Base-by-base conservation (phyloP, 768 basidiomycete genomes). In the Mrakia gelida region DNA sequence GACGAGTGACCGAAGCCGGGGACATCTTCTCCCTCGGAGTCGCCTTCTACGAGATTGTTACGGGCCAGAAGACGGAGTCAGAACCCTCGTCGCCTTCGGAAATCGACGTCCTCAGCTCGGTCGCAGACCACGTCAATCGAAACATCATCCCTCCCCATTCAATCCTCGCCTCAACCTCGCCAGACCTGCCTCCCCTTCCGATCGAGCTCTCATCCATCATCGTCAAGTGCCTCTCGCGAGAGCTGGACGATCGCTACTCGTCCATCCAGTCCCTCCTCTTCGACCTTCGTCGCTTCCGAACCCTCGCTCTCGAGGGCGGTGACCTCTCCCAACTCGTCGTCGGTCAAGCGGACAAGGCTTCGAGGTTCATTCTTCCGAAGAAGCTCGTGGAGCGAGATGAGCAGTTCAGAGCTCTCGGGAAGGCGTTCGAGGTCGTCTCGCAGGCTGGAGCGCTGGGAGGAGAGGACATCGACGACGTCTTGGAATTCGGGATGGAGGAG, bases 11-110 rank as follows among this genome's bases (percentile, higher is more conserved):
- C 4, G 62, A 38, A 18, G 75, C 63, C 30, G 75, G 75, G 23
- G 82, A 83, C 73, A 76, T 83, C 18, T 84, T 80, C 49, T 80
- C 80, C 7, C 82, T 83, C 61, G 83, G 82, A 10, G 81, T 82
- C 9, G 38, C 80, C 3, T 81, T 81, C 7, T 83, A 82, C 75
- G 82, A 83, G 71, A 68, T 83, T 38, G 21, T 83, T 4, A 82
- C 81, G 3, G 80, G 81, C 1, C 65, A 59, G 28, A 73, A 78
- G 1, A 80, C 81, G 8, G 82, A 82, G 34, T 10, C 79, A 73
- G 15, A 59, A 45, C n/a, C 74, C 34, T 8, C 80, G n/a, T 34
- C 80, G 23, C 59, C 59, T 4, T 26, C 23, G 1, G 61, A 80
- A 30, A 49, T 70, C 2, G 82, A 83, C 45, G 61, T 84, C 0